Evolutionary conservation across 176 grass and related monocot species (phyloP).

Genomic region (Dactylis glomerata): DNA sequence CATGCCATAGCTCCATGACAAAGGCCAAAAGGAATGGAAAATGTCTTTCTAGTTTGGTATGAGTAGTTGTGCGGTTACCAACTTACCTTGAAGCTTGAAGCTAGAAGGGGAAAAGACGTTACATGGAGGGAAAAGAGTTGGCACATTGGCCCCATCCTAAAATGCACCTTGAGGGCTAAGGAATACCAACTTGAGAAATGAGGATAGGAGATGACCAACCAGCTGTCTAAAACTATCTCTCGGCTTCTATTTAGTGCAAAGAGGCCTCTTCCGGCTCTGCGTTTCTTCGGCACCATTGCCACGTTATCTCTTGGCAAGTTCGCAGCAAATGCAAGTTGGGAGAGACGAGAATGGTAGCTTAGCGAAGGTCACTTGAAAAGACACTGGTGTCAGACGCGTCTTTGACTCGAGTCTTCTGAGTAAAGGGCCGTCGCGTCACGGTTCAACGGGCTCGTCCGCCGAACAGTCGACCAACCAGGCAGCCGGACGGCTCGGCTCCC

Average conservation of each 20-base stretch:
- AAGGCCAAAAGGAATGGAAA: no score
- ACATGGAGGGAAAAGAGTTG: no score
- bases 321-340: neutral
- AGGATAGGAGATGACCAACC: no score
- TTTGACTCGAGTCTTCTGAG: neutral
- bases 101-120: no score
- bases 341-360: neutral
- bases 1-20: no score
- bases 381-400: neutral
- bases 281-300: neutral
- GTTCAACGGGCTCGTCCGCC: neutral
- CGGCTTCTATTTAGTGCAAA: neutral
- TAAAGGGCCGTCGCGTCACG: neutral
- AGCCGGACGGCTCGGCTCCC: neutral
- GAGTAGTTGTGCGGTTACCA: no score
- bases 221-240: neutral
- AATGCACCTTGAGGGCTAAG: no score
- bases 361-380: neutral
- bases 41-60: no score
- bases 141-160: no score
- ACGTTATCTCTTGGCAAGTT: neutral
- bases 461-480: neutral
- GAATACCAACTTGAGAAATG: no score
- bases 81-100: no score
- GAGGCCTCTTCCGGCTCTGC: neutral